Percentiles rank a stretch among this genome's conserved stretches.
Conservation (phyloP, 2,329 filamentous ascomycete species). For the Emmonsia crescens region DNA sequence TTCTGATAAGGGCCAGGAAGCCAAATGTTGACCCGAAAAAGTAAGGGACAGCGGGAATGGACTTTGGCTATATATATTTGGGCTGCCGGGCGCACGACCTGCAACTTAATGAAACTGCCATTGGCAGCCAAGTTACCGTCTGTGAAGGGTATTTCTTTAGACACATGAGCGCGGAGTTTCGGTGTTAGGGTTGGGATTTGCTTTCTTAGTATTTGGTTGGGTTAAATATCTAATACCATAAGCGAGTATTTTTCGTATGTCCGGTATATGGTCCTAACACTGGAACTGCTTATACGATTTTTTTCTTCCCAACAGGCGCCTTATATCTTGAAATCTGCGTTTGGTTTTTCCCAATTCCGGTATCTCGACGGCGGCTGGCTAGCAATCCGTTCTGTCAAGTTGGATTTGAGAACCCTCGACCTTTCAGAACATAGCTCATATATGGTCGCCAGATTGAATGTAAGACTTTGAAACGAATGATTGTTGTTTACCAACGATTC, state of each 20-base stretch:
- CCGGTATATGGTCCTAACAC: not conserved
- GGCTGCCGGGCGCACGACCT: not conserved
- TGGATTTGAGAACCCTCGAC: conserved; percentile 57
- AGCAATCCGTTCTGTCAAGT: conserved; percentile 60
- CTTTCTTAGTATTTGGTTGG: not conserved
- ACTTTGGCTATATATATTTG: not conserved
- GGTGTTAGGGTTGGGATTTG: not conserved
- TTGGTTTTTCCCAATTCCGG: conserved; percentile 59
- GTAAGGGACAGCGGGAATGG: not conserved
- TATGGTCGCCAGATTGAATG: conserved; percentile 83
- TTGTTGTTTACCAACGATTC: conserved; percentile 54
- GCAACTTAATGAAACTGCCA: not conserved
- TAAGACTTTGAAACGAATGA: conserved; percentile 62
- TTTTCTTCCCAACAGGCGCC: not conserved
- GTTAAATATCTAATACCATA: not conserved
- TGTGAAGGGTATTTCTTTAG: not conserved
- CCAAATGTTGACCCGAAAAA: not conserved
- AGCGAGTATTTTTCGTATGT: not conserved
- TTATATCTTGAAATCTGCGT: conserved; percentile 65
- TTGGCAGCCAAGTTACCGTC: not conserved
- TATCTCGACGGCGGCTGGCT: conserved; percentile 42
- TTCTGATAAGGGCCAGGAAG: conserved; percentile 54
- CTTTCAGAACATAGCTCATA: conserved; percentile 85
- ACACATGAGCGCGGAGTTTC: not conserved
- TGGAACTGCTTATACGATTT: not conserved